phyloP scores from a whole-genome alignment of 768 basidiomycete genomes.

The Russula abietina region DNA sequence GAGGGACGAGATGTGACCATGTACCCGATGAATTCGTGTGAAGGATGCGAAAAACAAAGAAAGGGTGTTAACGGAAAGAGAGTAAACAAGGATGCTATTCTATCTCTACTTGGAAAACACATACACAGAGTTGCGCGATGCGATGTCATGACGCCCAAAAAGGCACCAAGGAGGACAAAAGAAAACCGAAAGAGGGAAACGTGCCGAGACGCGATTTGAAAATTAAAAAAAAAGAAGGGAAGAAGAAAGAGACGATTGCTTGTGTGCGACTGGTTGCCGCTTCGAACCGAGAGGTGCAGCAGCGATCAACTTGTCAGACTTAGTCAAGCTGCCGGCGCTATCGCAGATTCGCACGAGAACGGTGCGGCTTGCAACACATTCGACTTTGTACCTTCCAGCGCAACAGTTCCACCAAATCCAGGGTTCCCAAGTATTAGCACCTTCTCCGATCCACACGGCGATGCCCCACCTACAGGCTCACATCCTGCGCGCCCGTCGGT shows the following conservation, averaged over 20 bases:
- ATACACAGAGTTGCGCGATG: neutral
- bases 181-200: neutral
- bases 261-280: neutral
- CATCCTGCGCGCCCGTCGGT: neutral
- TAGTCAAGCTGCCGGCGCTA: neutral
- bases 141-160: neutral
- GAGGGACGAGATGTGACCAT: neutral
- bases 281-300: neutral
- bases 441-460: constrained; percentile 1
- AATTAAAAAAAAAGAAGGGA: neutral
- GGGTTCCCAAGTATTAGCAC: constrained; percentile 15
- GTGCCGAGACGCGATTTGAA: neutral
- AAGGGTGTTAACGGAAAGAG: neutral
- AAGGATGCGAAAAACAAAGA: neutral
- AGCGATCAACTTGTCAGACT: constrained; percentile 4
- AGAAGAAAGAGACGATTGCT: neutral
- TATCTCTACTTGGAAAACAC: constrained; percentile 2
- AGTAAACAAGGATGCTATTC: neutral
- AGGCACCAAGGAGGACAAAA: neutral
- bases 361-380: neutral
- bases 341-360: constrained; percentile 4
- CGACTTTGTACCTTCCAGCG: neutral
- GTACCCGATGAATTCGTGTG: neutral
- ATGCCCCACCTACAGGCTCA: neutral
- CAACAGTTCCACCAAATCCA: constrained; percentile 12